phyloP scores from a whole-genome alignment of 495 filamentous ascomycete species.

The Penicillium longicatenatum region DNA sequence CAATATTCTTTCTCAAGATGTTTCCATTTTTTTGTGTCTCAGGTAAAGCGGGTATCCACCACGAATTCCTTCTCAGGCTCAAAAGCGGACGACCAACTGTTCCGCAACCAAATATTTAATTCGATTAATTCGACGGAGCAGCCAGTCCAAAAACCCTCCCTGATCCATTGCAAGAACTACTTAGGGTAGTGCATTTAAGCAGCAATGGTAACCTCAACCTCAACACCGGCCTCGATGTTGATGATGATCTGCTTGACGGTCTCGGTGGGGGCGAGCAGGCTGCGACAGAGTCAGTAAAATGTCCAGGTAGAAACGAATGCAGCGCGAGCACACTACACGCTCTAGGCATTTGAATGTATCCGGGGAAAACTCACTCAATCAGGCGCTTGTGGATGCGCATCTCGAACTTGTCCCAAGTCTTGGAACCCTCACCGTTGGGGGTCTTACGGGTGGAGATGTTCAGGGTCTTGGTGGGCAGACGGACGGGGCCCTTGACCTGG shows the following conservation, averaged over 20 bases:
- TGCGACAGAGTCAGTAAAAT: constrained; percentile 34
- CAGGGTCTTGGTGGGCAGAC: constrained; percentile 95
- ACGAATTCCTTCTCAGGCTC: constrained; percentile 18
- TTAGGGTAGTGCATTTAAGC: constrained; percentile 61
- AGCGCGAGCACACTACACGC: background rate
- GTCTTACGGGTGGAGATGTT: constrained; percentile 96
- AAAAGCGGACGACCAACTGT: constrained; percentile 22
- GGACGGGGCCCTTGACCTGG: constrained; percentile 97
- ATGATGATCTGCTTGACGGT: constrained; percentile 99
- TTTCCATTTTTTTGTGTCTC: constrained; percentile 43
- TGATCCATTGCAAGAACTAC: constrained; percentile 20
- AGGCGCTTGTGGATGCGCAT: constrained; percentile 99
- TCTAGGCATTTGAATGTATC: background rate
- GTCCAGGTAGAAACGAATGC: background rate
- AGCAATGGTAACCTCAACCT: constrained; percentile 99
- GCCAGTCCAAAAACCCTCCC: constrained; percentile 24
- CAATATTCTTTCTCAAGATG: constrained; percentile 24
- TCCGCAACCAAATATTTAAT: background rate
- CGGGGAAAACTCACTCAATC: constrained; percentile 69
- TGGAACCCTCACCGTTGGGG: constrained; percentile 98
- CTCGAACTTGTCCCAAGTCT: constrained; percentile 99
- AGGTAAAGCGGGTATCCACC: constrained; percentile 42
- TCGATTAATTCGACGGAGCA: constrained; percentile 7
- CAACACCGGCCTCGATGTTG: constrained; percentile 99
- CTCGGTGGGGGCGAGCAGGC: constrained; percentile 95